Conservation (phyloP, 1,284 basidiomycete genomes). For the Uromyces viciae-fabae region DNA sequence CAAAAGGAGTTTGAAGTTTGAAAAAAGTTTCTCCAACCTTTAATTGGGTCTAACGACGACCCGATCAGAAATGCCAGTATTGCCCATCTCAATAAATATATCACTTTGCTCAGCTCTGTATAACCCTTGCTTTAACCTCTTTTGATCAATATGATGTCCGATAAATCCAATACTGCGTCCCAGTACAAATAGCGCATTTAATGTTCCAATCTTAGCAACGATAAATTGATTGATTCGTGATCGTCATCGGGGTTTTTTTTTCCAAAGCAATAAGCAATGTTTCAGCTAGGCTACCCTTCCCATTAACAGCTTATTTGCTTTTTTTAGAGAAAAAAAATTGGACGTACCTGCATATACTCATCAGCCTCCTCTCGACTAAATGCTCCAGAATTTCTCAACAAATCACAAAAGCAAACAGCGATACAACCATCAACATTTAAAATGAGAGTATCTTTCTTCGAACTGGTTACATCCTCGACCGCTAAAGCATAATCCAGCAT, state of each 20-base stretch:
- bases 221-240: slow-evolving; percentile 1
- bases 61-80: slow-evolving; percentile 28
- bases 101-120: slow-evolving; percentile 46
- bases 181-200: slow-evolving; percentile 95
- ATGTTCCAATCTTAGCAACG: slow-evolving; percentile 67
- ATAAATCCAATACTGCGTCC: slow-evolving; percentile 97
- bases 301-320: too few species aligned
- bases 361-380: slow-evolving; percentile 94
- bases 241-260: neutral
- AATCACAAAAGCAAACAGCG: slow-evolving; percentile 94
- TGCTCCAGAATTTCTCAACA: slow-evolving; percentile 85
- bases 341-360: slow-evolving; percentile 80
- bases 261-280: too few species aligned
- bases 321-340: neutral
- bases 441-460: slow-evolving; percentile 90
- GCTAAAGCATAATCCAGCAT: slow-evolving; percentile 93
- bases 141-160: slow-evolving; percentile 91
- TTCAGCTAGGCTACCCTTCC: too few species aligned
- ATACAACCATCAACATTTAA: slow-evolving; percentile 97
- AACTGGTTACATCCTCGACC: slow-evolving; percentile 93
- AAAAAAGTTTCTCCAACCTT: too few species aligned
- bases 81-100: slow-evolving; percentile 43
- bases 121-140: slow-evolving; percentile 70
- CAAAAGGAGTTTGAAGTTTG: too few species aligned
- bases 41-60: slow-evolving; percentile 36